Conservation (phyloP, 768 basidiomycete species). For the Infundibulicybe gibba region DNA sequence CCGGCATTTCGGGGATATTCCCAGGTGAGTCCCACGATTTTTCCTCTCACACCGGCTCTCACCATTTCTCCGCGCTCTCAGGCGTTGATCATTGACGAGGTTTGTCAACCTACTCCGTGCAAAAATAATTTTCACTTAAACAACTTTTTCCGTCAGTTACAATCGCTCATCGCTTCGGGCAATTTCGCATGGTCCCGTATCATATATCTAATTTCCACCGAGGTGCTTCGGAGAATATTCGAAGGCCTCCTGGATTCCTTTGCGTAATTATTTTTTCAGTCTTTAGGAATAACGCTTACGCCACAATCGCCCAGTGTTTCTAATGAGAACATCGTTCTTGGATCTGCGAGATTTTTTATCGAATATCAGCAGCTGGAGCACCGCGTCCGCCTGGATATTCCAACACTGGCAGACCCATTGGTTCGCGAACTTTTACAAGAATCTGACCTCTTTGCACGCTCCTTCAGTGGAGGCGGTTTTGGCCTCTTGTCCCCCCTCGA, state of each 20-base stretch:
- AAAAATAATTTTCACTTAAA: conserved; percentile 10
- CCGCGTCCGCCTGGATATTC: conserved; percentile 72
- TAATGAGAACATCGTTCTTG: conserved; percentile 73
- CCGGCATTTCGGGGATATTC: conserved; percentile 85
- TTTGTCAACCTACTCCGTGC: conserved; percentile 25
- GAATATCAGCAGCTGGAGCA: conserved; percentile 80
- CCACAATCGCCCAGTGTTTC: conserved; percentile 40
- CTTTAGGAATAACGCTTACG: conserved; percentile 5
- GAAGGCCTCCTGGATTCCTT: conserved; percentile 69
- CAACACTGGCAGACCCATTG: conserved; percentile 70
- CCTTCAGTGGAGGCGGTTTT: conserved; percentile 75
- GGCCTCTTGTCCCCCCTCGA: conserved; percentile 80
- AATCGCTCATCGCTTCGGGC: conserved; percentile 64
- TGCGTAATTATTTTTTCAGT: conserved; percentile 55
- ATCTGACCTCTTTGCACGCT: conserved; percentile 81
- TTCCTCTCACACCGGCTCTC: conserved; percentile 7
- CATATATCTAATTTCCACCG: conserved; percentile 52
- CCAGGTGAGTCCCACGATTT: conserved; percentile 40
- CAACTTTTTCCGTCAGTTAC: conserved; percentile 45
- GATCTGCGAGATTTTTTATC: conserved; percentile 68
- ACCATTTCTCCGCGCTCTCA: conserved; percentile 22
- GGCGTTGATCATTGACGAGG: conserved; percentile 84
- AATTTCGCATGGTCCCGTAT: conserved; percentile 69
- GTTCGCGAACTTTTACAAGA: conserved; percentile 81
- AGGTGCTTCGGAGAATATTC: conserved; percentile 57